Conservation (phyloP, 1,284 basidiomycete species). For the Sporisorium exsertum region DNA sequence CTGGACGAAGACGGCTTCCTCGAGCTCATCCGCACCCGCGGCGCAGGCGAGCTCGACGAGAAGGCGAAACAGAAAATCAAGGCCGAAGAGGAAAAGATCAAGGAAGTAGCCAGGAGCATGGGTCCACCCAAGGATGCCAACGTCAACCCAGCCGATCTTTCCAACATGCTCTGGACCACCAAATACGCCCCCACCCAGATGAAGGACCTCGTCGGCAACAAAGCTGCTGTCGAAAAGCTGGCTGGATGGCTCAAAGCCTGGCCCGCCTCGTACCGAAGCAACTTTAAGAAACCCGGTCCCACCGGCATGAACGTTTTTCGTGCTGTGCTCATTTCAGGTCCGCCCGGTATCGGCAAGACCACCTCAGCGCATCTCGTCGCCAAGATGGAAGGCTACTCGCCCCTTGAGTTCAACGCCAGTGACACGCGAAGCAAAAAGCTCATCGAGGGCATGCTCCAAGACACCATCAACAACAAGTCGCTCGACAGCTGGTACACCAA, state of each 20-base stretch:
- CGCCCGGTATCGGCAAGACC: slow-evolving; percentile 97
- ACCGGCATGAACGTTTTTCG: slow-evolving; percentile 86
- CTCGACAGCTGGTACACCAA: slow-evolving; percentile 84
- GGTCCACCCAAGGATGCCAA: slow-evolving; percentile 39
- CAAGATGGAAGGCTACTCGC: slow-evolving; percentile 85
- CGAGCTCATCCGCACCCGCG: slow-evolving; percentile 72
- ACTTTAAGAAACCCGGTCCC: slow-evolving; percentile 93
- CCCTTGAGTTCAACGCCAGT: slow-evolving; percentile 95
- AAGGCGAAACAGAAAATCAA: slow-evolving; percentile 84
- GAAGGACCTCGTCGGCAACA: slow-evolving; percentile 96
- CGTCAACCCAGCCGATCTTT: slow-evolving; percentile 69
- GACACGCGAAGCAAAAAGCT: slow-evolving; percentile 96
- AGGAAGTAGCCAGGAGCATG: slow-evolving; percentile 64
- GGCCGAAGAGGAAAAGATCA: slow-evolving; percentile 77
- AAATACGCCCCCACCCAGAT: slow-evolving; percentile 89
- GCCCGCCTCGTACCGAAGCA: slow-evolving; percentile 69
- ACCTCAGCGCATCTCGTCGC: slow-evolving; percentile 94
- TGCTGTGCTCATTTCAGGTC: slow-evolving; percentile 88
- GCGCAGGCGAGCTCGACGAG: slow-evolving; percentile 75
- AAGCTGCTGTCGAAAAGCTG: slow-evolving; percentile 84
- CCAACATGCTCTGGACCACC: slow-evolving; percentile 82
- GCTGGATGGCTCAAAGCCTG: slow-evolving; percentile 87
- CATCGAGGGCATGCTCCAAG: slow-evolving; percentile 77
- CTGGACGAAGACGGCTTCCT: slow-evolving; percentile 90
- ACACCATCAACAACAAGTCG: slow-evolving; percentile 75